Evolutionary conservation across 345 rosid species (phyloP), one percentile per base, ranked within the genome.

Genomic region (Syzygium grande): DNA sequence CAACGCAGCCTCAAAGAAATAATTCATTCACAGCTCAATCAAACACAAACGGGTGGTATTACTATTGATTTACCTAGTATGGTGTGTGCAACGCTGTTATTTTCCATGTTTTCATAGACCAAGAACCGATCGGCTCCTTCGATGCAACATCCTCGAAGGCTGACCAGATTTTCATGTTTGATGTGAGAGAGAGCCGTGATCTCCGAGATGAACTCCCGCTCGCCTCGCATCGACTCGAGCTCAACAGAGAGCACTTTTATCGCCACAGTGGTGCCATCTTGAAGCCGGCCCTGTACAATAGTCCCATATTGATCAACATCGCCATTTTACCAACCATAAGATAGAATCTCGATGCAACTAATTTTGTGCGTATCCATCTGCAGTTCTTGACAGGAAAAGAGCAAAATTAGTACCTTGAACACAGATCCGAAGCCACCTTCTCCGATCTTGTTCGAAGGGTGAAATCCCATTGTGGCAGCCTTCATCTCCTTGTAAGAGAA

Each of bases 21-120:
- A 73, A 34, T 34, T 73, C 83, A 43, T 11, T 73, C 49, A 22
- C 4, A 73, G 80, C 21, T 73, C 83, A 73, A 61, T 61, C 73
- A n/a, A 61, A 52, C 19, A 49, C 15, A 34, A 85, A 43, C 19
- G 61, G 41, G 73, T 27, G 65, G 30, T 85, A 14, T 38, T 10
- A 10, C 14, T 73, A 38, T 73, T 73, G 49, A 46, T 63, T 65
- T 91, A 94, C 95, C 95, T 11, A 93, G 90, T 34, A 94, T 86
- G 38, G 91, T 87, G 21, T 89, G 93, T 21, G 92, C 88, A 11
- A 94, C 88, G 88, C 94, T 92, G 51, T 92, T 93, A 87, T 94
- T 94, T 88, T 92, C 93, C 96, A 94, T 91, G 92, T 91, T 92
- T 55, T 93, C 93, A 85, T 91, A 94, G 86, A 94, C 93, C 90